Evolutionary conservation across 208 protist species (phyloP), one percentile per base, ranked within the genome.

Genomic region (Trypanosomatidae sp.): DNA sequence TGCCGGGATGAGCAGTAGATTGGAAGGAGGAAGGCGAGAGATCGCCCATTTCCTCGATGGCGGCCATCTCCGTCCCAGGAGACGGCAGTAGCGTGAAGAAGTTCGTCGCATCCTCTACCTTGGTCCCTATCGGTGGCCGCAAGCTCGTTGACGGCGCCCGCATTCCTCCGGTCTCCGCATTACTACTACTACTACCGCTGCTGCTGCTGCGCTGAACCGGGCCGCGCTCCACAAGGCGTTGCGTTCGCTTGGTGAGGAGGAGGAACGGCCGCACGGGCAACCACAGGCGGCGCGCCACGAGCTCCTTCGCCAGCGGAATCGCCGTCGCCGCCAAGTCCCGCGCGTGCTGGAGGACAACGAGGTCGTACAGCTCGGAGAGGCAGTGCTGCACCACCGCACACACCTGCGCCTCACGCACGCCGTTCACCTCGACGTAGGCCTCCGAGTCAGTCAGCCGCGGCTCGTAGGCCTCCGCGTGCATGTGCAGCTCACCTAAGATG

Each of bases 321-420:
- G 86, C 88, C 2, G 75, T 79, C 0, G 47, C 30, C 72, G 78
- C 80, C n/a, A 94, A 60, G 66, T 87, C 81, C 19, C 82, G 81
- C 0, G 81, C 74, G 46, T 89, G 83, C 46, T 82, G 74, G n/a
- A 96, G 80, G 43, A 95, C 71, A 36, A 96, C 79, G 9, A 96
- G 80, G 71, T 96, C 92, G 60, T 95, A 95, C 28, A 96, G 80
- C 78, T 96, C 92, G n/a, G 85, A 90, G 13, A 95, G 76, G 70
- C 92, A 96, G 82, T 96, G 92, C 58, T 94, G 77, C 30, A 91
- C 72, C 4, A 96, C 25, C 13, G 81, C 82, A 3, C 82, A 73
- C 17, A 93, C 68, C 65, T 81, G 80, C 36, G 69, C 76, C 79
- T 95, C 86, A 7, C 81, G 65, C 0, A 77, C 50, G 13, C 81